Percentiles rank a stretch among this genome's conserved stretches.
Conservation (phyloP, 2,329 filamentous ascomycete species). For the Triangularia setosa region DNA sequence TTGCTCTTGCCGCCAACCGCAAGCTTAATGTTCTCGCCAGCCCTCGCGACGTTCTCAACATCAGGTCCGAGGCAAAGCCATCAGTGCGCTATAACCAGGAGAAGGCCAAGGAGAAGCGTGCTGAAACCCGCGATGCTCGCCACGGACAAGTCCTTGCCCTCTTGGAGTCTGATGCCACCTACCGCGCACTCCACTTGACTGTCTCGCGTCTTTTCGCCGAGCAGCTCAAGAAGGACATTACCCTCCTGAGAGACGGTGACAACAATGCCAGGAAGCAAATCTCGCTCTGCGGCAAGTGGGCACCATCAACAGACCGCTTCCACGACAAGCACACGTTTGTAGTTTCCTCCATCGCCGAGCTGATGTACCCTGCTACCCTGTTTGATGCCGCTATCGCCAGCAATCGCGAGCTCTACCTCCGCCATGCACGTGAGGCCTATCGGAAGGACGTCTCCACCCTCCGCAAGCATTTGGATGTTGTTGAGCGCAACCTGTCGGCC, state of each 20-base stretch:
- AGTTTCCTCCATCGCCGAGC: slow-evolving; percentile 54
- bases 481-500: slow-evolving; percentile 49
- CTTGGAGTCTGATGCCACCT: slow-evolving; percentile 30
- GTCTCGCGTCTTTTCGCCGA: slow-evolving; percentile 54
- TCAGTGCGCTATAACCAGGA: slow-evolving; percentile 19
- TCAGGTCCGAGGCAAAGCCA: slow-evolving; percentile 28
- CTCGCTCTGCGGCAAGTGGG: slow-evolving; percentile 59
- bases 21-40: slow-evolving; percentile 41
- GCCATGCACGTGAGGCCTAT: slow-evolving; percentile 50
- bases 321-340: slow-evolving; percentile 58
- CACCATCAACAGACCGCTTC: slow-evolving; percentile 50
- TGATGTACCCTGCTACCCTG: slow-evolving; percentile 40
- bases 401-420: slow-evolving; percentile 49
- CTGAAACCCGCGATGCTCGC: slow-evolving; percentile 4
- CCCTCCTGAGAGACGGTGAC: slow-evolving; percentile 34
- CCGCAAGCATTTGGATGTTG: slow-evolving; percentile 48
- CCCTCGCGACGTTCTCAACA: slow-evolving; percentile 40
- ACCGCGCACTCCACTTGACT: slow-evolving; percentile 49
- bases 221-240: slow-evolving; percentile 48
- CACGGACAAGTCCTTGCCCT: background rate
- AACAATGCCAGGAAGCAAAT: slow-evolving; percentile 41
- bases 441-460: slow-evolving; percentile 49
- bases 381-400: slow-evolving; percentile 23
- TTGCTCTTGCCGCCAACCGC: slow-evolving; percentile 47
- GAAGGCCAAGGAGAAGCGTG: slow-evolving; percentile 20